These are phyloP conservation scores for Polyplosphaeria fusca DNA, from an alignment of 495 filamentous ascomycete species.

Conservation along the genomic window DNA sequence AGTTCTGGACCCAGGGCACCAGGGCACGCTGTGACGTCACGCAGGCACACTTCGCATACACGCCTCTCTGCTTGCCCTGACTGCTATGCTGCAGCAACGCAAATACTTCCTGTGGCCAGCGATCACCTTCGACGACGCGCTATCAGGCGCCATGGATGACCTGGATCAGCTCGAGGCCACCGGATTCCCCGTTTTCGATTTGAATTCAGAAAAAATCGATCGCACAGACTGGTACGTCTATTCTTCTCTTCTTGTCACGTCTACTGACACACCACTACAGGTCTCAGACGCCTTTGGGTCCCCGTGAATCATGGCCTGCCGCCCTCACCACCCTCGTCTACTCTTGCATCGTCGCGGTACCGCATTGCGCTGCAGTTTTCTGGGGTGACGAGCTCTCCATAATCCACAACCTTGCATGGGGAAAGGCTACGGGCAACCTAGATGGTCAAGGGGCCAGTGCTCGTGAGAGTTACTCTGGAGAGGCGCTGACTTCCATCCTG, in stretches of 20 bases:
- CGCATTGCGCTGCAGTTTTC: slow-evolving; percentile 37
- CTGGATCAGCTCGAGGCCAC: slow-evolving; percentile 19
- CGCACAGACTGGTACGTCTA: slow-evolving; percentile 17
- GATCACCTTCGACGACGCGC: no score
- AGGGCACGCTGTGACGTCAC: background rate
- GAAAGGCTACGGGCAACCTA: slow-evolving; percentile 19
- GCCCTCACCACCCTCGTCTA: slow-evolving; percentile 31
- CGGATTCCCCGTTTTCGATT: slow-evolving; percentile 24
- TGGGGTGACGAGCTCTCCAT: slow-evolving; percentile 34
- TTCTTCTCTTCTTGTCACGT: background rate
- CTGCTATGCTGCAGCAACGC: no score
- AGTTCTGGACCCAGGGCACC: background rate
- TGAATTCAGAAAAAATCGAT: slow-evolving; percentile 18
- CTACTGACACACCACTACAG: slow-evolving; percentile 1
- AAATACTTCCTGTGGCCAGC: no score
- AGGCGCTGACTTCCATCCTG: slow-evolving; percentile 24
- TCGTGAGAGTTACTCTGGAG: slow-evolving; percentile 20
- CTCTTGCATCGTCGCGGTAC: slow-evolving; percentile 32
- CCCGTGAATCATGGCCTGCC: slow-evolving; percentile 32
- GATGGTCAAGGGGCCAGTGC: slow-evolving; percentile 23
- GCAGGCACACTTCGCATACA: background rate
- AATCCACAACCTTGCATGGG: slow-evolving; percentile 39
- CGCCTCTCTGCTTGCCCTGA: no score
- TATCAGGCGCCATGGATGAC: slow-evolving; percentile 24
- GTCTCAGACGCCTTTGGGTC: slow-evolving; percentile 31